Base-by-base conservation (phyloP, 495 filamentous ascomycete genomes). In the Tuber brumale region DNA sequence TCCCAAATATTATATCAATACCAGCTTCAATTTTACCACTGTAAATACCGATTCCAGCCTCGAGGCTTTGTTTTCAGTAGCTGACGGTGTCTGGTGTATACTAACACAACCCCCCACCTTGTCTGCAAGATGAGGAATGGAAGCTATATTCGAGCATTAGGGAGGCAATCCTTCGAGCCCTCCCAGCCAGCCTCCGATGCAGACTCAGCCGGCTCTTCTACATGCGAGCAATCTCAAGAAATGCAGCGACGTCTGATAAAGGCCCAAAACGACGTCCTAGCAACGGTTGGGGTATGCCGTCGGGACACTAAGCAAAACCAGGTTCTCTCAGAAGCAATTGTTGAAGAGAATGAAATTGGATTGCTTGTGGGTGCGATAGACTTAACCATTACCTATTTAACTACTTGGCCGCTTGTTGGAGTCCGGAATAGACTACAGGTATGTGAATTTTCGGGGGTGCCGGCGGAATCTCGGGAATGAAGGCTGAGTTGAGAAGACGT, bases 181-280 rank as follows among this genome's bases (percentile, higher is more conserved):
- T 83, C 81, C 14, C 78, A 80, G 74, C 76, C 76, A 5, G 69
- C 78, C 16, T 76, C 78, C 51, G 71, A 48, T 66, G 31, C 51
- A 23, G 75, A 80, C 74, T 73, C 39, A n/a, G 74, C 74, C 16
- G 43, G 74, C 31, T 76, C 77, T 66, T 78, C 72, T 8, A 75
- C 73, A 39, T 80, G 78, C 8, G 75, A 82, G 41, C 81, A 72
- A 71, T 77, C 81, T 21, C 76, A 82, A 71, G 81, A 81, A 72
- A 83, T 79, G 51, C 81, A 83, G 69, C 76, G 76, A 18, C 72
- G 77, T 23, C 43, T 83, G 43, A 81, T 83, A 37, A 79, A 79
- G 73, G 81, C 81, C 37, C 81, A 83, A 74, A 83, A 83, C 48
- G 81, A 83, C 76, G 81, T 83, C 43, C 76, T 83, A 10, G 81